phyloP scores from a whole-genome alignment of 2,329 filamentous ascomycete genomes.

The Colletotrichum sp. region DNA sequence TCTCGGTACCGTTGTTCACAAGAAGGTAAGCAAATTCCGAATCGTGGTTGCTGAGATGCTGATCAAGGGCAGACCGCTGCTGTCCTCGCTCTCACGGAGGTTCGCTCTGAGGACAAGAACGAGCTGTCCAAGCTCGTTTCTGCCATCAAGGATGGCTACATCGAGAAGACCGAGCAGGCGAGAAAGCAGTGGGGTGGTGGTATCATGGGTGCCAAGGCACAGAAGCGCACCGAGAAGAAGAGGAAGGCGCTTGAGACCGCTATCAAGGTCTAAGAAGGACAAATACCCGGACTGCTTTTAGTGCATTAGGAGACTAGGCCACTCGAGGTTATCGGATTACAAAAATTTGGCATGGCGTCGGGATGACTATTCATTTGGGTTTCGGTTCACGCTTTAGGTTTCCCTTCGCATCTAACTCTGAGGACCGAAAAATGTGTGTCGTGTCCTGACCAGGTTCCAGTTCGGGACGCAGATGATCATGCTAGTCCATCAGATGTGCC shows the following conservation, averaged over 20 bases:
- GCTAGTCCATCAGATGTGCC: neutral
- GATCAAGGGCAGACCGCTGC: slow-evolving; percentile 77
- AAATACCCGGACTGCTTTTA: slow-evolving; percentile 36
- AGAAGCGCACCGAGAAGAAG: slow-evolving; percentile 79
- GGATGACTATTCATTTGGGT: slow-evolving; percentile 19
- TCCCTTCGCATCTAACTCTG: neutral
- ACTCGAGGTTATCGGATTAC: slow-evolving; percentile 20
- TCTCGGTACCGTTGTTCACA: slow-evolving; percentile 98
- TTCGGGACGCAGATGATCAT: neutral
- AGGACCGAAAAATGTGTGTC: neutral
- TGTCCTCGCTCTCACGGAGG: slow-evolving; percentile 94
- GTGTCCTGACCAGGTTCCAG: neutral
- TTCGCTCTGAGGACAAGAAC: slow-evolving; percentile 96
- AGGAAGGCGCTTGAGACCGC: slow-evolving; percentile 91
- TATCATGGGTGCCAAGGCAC: slow-evolving; percentile 98
- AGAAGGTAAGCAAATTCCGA: slow-evolving; percentile 71
- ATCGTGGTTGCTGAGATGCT: neutral
- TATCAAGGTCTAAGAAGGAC: slow-evolving; percentile 87
- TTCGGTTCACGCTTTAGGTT: neutral
- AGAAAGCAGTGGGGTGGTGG: slow-evolving; percentile 98
- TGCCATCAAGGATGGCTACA: slow-evolving; percentile 97
- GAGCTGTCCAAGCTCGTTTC: slow-evolving; percentile 97
- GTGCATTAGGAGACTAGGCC: slow-evolving; percentile 17
- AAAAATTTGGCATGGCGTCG: slow-evolving; percentile 22
- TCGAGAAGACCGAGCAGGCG: slow-evolving; percentile 91